Conservation (phyloP, 768 basidiomycete species). For the Pholiota conissans region DNA sequence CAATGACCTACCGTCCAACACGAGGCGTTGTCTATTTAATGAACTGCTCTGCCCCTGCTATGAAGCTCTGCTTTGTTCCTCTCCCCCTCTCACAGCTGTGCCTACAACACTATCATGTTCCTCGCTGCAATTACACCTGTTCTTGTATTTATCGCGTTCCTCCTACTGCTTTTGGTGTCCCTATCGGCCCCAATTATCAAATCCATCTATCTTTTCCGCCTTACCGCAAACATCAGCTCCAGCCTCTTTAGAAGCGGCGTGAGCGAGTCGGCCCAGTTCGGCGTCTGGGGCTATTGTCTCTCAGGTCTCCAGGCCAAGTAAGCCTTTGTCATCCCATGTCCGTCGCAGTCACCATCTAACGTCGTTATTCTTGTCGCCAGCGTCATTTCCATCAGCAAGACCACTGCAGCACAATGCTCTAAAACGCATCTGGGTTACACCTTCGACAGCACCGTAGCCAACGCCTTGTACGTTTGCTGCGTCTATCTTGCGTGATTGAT, state of each 20-base stretch:
- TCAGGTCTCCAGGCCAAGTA: constrained; percentile 46
- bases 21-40: constrained; percentile 11
- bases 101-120: constrained; percentile 20
- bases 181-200: constrained; percentile 61
- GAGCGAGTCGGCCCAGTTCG: constrained; percentile 44
- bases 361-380: constrained; percentile 23
- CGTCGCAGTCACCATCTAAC: constrained; percentile 13
- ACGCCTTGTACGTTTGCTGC: constrained; percentile 36
- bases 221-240: constrained; percentile 35
- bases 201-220: constrained; percentile 54
- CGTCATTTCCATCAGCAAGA: constrained; percentile 39
- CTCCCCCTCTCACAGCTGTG: not conserved
- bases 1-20: constrained; percentile 1
- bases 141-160: constrained; percentile 50
- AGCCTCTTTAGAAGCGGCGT: constrained; percentile 34
- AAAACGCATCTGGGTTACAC: constrained; percentile 51
- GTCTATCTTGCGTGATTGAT: constrained; percentile 13
- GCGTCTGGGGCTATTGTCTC: constrained; percentile 67
- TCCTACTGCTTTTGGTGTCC: constrained; percentile 62
- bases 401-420: constrained; percentile 45
- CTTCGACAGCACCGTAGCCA: constrained; percentile 49
- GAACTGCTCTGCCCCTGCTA: not conserved
- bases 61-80: not conserved
- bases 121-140: constrained; percentile 32
- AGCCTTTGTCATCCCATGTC: constrained; percentile 17